These are phyloP conservation scores for Limnanthes douglasii DNA, from an alignment of 345 rosid species.

Conservation along the genomic window DNA sequence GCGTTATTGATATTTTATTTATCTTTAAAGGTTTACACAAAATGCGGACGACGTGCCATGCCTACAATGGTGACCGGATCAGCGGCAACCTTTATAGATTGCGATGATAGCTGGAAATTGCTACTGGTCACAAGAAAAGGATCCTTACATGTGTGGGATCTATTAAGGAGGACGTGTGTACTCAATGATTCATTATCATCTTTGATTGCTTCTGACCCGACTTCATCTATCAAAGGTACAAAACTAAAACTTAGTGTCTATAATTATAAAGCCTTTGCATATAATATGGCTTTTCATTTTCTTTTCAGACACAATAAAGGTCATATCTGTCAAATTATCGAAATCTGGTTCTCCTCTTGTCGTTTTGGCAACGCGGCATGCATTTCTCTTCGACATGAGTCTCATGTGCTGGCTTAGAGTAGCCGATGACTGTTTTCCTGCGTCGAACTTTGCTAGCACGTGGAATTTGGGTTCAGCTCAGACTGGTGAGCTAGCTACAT, in stretches of 20 bases:
- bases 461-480: constrained; percentile 82
- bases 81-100: constrained; percentile 82
- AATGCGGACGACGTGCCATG: constrained; percentile 91
- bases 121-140: constrained; percentile 83
- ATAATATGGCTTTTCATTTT: constrained; percentile 3
- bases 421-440: constrained; percentile 98
- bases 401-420: constrained; percentile 97
- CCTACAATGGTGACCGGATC: constrained; percentile 97
- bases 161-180: constrained; percentile 55
- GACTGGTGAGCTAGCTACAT: constrained; percentile 83
- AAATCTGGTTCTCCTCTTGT: constrained; percentile 93
- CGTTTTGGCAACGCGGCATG: constrained; percentile 90
- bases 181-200: constrained; percentile 76
- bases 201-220: constrained; percentile 38
- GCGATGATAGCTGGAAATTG: constrained; percentile 89
- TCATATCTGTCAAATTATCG: constrained; percentile 83
- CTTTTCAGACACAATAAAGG: constrained; percentile 63
- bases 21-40: constrained; percentile 59
- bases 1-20: background rate
- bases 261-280: constrained; percentile 5
- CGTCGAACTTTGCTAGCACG: constrained; percentile 88
- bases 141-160: constrained; percentile 76
- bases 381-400: constrained; percentile 77
- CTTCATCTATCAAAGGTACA: constrained; percentile 38
- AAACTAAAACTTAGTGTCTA: background rate